A percentile compares a stretch with the other conserved stretches of the same genome.
These are phyloP conservation scores for Haberlea rhodopensis DNA, from an alignment of 257 asterid species.

Conservation along the genomic window DNA sequence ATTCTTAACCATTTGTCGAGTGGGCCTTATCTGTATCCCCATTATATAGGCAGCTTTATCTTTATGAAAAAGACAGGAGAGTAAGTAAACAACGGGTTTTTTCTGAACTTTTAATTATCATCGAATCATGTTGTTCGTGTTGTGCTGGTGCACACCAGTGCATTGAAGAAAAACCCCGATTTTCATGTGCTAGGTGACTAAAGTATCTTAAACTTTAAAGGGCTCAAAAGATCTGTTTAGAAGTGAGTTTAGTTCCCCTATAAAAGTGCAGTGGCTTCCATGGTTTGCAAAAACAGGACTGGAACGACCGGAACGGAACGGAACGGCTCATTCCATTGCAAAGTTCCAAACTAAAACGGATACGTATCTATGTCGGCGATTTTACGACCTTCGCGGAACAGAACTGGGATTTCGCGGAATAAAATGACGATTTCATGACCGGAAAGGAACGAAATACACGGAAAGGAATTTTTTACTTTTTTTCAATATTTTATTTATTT, in stretches of 20 bases:
- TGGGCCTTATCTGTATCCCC: constrained; percentile 62
- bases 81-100: constrained; percentile 33
- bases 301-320: too few relatives aligned
- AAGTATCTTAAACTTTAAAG: constrained; percentile 37
- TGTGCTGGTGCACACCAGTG: too few relatives aligned
- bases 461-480: too few relatives aligned
- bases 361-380: too few relatives aligned
- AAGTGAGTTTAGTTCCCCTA: constrained; percentile 47
- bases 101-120: background rate
- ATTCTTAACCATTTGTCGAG: constrained; percentile 64
- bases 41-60: constrained; percentile 58
- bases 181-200: constrained; percentile 27
- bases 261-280: constrained; percentile 37
- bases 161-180: background rate
- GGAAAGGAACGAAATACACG: too few relatives aligned
- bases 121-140: background rate
- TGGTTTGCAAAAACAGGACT: too few relatives aligned
- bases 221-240: constrained; percentile 24
- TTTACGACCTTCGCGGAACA: too few relatives aligned
- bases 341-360: too few relatives aligned
- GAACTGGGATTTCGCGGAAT: too few relatives aligned
- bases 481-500: too few relatives aligned
- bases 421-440: too few relatives aligned
- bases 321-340: too few relatives aligned
- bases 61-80: constrained; percentile 64